Evolutionary conservation across 2,329 filamentous ascomycete species (phyloP).

Genomic region (Colletotrichum spaethianum): DNA sequence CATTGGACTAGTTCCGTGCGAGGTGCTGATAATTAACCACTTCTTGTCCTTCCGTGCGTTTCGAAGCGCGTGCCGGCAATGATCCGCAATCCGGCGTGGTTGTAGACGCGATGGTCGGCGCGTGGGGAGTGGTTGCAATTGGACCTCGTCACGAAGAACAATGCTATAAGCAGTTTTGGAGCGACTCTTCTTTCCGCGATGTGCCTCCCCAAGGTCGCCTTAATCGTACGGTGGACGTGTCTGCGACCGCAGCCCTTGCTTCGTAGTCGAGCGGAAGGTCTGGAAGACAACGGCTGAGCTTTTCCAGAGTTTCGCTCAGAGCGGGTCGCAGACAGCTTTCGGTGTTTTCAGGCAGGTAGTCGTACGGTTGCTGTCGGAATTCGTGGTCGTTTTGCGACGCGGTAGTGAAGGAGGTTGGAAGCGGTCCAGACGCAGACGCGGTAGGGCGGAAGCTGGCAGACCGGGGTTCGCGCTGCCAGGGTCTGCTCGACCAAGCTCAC

Average conservation of each 20-base stretch:
- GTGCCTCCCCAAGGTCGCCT: neutral
- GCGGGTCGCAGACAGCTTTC: neutral
- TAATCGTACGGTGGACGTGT: neutral
- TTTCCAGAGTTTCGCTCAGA: neutral
- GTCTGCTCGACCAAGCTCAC: neutral
- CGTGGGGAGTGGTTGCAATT: neutral
- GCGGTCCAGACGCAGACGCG: constrained; percentile 35
- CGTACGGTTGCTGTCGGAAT: neutral
- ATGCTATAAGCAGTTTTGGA: neutral
- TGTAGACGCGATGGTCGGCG: neutral
- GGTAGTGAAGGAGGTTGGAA: constrained; percentile 13
- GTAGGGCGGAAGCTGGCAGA: constrained; percentile 17
- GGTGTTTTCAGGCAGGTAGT: neutral
- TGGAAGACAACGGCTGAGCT: neutral
- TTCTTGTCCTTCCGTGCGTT: neutral
- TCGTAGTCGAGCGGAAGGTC: neutral
- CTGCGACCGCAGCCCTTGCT: constrained; percentile 10
- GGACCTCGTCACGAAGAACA: neutral
- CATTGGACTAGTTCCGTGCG: constrained; percentile 30
- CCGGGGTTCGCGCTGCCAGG: constrained; percentile 29
- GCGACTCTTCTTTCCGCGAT: neutral
- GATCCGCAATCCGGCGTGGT: neutral
- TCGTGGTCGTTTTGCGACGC: constrained; percentile 10
- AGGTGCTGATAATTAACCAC: neutral
- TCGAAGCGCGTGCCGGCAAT: constrained; percentile 14